These are phyloP conservation scores for Fusarium nodosum DNA, from an alignment of 2,329 filamentous ascomycete genomes.

Conservation along the genomic window DNA sequence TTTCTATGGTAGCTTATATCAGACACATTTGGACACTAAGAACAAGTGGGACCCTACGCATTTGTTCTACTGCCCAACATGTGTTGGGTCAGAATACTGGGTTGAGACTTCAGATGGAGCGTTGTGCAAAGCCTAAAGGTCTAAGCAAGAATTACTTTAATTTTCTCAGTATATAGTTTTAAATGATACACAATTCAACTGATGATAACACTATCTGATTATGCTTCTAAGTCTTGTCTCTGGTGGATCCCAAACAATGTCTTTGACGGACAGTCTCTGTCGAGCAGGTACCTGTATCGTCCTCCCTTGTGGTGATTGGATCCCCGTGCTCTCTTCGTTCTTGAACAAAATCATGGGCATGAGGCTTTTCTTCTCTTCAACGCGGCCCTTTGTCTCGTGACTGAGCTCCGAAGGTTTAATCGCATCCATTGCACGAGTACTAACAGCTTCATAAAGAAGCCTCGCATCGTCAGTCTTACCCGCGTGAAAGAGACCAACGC, in stretches of 20 bases:
- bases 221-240: constrained; percentile 5
- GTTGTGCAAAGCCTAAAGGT: constrained; percentile 6
- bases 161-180: neutral
- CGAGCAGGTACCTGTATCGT: neutral
- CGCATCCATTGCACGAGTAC: constrained; percentile 10
- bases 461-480: constrained; percentile 10
- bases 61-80: constrained; percentile 37
- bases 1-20: constrained; percentile 28
- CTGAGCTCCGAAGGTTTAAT: fast-evolving
- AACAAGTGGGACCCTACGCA: constrained; percentile 34
- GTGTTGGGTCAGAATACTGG: constrained; percentile 32
- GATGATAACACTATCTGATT: neutral
- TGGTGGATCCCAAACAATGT: constrained; percentile 21
- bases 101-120: constrained; percentile 24
- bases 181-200: neutral
- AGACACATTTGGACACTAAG: constrained; percentile 16
- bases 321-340: neutral
- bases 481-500: constrained; percentile 16
- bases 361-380: neutral
- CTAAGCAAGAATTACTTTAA: neutral
- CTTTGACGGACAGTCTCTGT: constrained; percentile 7
- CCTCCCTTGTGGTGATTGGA: neutral
- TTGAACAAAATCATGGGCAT: constrained; percentile 10
- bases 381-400: fast-evolving
- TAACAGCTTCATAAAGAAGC: constrained; percentile 11